These are phyloP conservation scores for Exophiala spinifera DNA, from an alignment of 2,329 filamentous ascomycete species.

Conservation along the genomic window DNA sequence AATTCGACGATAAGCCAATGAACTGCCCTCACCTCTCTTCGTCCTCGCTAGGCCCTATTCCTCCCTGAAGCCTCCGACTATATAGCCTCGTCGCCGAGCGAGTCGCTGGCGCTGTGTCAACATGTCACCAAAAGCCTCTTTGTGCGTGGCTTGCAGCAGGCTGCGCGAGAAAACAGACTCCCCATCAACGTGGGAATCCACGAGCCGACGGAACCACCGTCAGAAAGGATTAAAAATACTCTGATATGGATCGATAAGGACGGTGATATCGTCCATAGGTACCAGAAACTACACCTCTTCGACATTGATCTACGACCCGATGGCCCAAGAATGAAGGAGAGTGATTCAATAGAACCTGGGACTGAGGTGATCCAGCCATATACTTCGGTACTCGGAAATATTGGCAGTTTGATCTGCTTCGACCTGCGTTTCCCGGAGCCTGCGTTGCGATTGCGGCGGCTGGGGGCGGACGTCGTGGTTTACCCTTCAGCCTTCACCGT, in stretches of 20 bases:
- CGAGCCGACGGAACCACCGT: slow-evolving; percentile 57
- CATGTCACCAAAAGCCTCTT: slow-evolving; percentile 67
- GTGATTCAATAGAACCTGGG: slow-evolving; percentile 67
- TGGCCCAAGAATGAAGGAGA: slow-evolving; percentile 58
- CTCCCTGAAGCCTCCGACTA: slow-evolving; percentile 91
- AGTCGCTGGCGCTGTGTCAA: slow-evolving; percentile 68
- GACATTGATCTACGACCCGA: slow-evolving; percentile 60
- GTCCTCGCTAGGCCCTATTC: slow-evolving; percentile 64
- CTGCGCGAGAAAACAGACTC: slow-evolving; percentile 62
- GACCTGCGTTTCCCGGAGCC: slow-evolving; percentile 83
- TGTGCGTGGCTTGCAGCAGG: slow-evolving; percentile 68
- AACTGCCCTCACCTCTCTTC: slow-evolving; percentile 11
- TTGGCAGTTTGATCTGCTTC: slow-evolving; percentile 85
- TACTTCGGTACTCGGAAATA: slow-evolving; percentile 66
- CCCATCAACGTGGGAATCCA: slow-evolving; percentile 87
- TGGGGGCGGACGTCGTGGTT: slow-evolving; percentile 71
- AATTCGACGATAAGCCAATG: slow-evolving; percentile 10
- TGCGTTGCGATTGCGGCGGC: slow-evolving; percentile 62
- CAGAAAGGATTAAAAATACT: slow-evolving; percentile 59
- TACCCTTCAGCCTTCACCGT: slow-evolving; percentile 92
- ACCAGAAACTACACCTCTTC: slow-evolving; percentile 91
- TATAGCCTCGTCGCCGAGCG: slow-evolving; percentile 65
- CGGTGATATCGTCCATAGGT: slow-evolving; percentile 59
- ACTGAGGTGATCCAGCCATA: slow-evolving; percentile 63
- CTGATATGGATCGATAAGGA: slow-evolving; percentile 63